Evolutionary conservation across 176 grass and related monocot species (phyloP).

Genomic region (Hordeum marinum): DNA sequence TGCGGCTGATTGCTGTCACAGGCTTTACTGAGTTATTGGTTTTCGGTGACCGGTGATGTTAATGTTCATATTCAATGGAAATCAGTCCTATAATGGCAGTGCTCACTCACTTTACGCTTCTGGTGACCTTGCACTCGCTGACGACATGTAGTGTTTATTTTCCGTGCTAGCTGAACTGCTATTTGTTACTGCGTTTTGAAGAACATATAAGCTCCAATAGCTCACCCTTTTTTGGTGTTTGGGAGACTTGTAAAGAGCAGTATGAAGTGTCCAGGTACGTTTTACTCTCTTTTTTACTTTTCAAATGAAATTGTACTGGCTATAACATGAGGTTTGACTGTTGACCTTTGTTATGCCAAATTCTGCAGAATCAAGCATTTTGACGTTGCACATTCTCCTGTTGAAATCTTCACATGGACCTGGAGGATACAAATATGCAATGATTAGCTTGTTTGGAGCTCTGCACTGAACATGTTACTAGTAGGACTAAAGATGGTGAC

Average conservation of each 20-base stretch:
- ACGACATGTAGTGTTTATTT: background rate
- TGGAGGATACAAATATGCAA: background rate
- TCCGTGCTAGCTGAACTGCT: background rate
- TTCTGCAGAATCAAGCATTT: slow-evolving; percentile 17
- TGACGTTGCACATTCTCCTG: background rate
- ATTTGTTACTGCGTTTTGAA: background rate
- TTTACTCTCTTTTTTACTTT: background rate
- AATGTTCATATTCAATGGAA: slow-evolving; percentile 4
- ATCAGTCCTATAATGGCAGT: slow-evolving; percentile 5
- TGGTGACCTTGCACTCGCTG: background rate
- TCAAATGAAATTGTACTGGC: background rate
- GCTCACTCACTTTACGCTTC: background rate
- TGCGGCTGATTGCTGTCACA: slow-evolving; percentile 30
- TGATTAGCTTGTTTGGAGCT: slow-evolving; percentile 3
- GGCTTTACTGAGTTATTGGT: slow-evolving; percentile 38
- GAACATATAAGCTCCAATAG: background rate
- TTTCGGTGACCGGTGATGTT: background rate
- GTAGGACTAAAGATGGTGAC: background rate
- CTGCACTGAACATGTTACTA: background rate
- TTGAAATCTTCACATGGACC: background rate
- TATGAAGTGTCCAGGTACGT: background rate
- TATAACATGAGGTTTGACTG: background rate
- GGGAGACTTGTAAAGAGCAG: background rate
- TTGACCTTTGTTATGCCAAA: background rate
- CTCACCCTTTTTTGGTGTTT: background rate